phyloP scores from a whole-genome alignment of 164 flowering plant genomes.

The Malania oleifera region DNA sequence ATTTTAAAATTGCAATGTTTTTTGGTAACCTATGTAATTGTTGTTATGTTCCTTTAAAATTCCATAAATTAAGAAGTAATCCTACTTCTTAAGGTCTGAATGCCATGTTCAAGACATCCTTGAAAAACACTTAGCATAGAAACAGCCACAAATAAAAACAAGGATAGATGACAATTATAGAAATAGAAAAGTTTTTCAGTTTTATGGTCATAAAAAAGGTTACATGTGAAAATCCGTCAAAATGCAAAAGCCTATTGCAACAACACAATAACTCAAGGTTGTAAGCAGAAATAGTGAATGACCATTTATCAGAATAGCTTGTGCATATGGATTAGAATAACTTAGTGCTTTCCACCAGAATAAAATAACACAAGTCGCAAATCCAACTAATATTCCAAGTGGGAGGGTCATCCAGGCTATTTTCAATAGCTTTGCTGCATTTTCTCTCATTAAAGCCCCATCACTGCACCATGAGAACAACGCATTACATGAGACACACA shows the following conservation, averaged over 20 bases:
- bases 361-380: neutral
- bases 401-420: constrained; percentile 4
- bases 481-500: neutral
- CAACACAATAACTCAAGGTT: neutral
- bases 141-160: too few relatives aligned
- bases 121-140: too few relatives aligned
- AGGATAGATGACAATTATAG: too few relatives aligned
- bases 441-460: constrained; percentile 1
- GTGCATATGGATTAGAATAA: constrained; percentile 2
- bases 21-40: too few relatives aligned
- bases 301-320: constrained; percentile 4
- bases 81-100: too few relatives aligned
- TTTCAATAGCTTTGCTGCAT: constrained; percentile 3
- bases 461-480: neutral
- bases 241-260: neutral
- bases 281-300: neutral
- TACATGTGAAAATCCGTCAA: neutral
- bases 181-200: too few relatives aligned
- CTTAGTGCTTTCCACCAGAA: constrained; percentile 2
- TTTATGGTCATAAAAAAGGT: too few relatives aligned
- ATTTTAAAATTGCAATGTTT: too few relatives aligned
- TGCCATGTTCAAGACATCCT: too few relatives aligned
- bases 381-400: neutral
- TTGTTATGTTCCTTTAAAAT: too few relatives aligned
- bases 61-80: too few relatives aligned